Conservation (phyloP, 2,329 filamentous ascomycete genomes). For the Scedosporium minutisporum region DNA sequence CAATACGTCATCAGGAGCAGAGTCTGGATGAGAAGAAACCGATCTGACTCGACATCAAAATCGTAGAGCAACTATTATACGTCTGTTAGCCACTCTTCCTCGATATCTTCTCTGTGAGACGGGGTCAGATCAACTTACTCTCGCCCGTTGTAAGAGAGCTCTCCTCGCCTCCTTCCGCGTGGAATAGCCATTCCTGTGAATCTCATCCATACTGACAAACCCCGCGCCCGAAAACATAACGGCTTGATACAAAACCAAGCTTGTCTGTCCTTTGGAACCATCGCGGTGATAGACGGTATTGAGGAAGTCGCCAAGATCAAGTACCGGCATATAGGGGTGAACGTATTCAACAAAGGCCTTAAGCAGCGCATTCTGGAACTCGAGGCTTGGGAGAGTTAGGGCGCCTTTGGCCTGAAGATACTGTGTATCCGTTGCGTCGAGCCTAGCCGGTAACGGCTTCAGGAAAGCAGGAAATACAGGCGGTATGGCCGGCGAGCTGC, state of each 20-base stretch:
- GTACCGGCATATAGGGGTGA: slow-evolving; percentile 56
- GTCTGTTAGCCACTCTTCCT: neutral
- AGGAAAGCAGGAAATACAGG: slow-evolving; percentile 34
- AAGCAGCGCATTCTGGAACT: slow-evolving; percentile 50
- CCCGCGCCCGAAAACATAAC: slow-evolving; percentile 61
- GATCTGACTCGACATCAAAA: slow-evolving; percentile 60
- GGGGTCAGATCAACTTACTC: slow-evolving; percentile 27
- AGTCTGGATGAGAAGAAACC: slow-evolving; percentile 55
- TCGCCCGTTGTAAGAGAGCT: slow-evolving; percentile 55
- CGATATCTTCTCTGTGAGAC: slow-evolving; percentile 8
- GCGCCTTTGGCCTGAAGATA: slow-evolving; percentile 57
- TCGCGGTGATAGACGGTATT: slow-evolving; percentile 36
- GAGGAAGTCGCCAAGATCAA: slow-evolving; percentile 35
- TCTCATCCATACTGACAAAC: slow-evolving; percentile 51
- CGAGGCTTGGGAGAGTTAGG: slow-evolving; percentile 45
- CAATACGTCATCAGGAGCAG: slow-evolving; percentile 59
- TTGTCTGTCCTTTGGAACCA: slow-evolving; percentile 44
- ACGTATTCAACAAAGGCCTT: slow-evolving; percentile 56
- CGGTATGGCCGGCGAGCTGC: neutral
- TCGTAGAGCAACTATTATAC: slow-evolving; percentile 49
- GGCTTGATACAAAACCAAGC: slow-evolving; percentile 56
- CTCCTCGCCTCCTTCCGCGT: slow-evolving; percentile 53
- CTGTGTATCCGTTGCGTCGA: slow-evolving; percentile 51
- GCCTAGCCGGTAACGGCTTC: slow-evolving; percentile 47
- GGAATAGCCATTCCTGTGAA: slow-evolving; percentile 49